These are phyloP conservation scores for Stagonosporopsis cucurbitacearum DNA, from an alignment of 2,329 filamentous ascomycete species.

Conservation along the genomic window DNA sequence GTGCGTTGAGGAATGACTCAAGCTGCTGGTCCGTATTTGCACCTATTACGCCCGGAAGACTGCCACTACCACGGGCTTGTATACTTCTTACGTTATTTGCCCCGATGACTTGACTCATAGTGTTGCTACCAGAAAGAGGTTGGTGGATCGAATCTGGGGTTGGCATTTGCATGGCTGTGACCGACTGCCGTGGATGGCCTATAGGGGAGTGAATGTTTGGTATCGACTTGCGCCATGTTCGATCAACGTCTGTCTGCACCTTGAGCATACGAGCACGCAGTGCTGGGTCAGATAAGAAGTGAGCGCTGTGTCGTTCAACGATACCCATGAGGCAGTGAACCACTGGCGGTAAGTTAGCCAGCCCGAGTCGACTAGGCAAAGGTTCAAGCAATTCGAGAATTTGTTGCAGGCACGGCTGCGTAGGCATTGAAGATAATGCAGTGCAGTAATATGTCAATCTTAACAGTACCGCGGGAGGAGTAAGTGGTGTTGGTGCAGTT, in stretches of 20 bases:
- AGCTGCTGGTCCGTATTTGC: slow-evolving; percentile 11
- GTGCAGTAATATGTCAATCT: slow-evolving; percentile 37
- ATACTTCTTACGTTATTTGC: background rate
- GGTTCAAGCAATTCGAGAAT: slow-evolving; percentile 36
- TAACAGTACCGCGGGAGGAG: slow-evolving; percentile 39
- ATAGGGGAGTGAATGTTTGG: slow-evolving; percentile 2
- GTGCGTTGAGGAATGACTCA: slow-evolving; percentile 6
- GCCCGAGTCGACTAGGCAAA: slow-evolving; percentile 31
- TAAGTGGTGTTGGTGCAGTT: slow-evolving; percentile 19
- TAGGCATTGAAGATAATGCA: slow-evolving; percentile 30
- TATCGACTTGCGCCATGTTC: slow-evolving; percentile 21
- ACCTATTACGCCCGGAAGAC: slow-evolving; percentile 20
- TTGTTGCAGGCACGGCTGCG: slow-evolving; percentile 25
- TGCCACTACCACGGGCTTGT: slow-evolving; percentile 15
- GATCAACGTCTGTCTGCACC: slow-evolving; percentile 21
- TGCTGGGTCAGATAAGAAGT: slow-evolving; percentile 21
- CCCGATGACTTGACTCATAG: slow-evolving; percentile 3
- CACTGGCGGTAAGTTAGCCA: slow-evolving; percentile 37
- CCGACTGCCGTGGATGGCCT: slow-evolving; percentile 8
- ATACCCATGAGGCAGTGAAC: slow-evolving; percentile 34
- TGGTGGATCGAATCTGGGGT: slow-evolving; percentile 31
- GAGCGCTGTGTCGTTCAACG: slow-evolving; percentile 24
- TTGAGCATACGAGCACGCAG: slow-evolving; percentile 28
- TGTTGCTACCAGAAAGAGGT: slow-evolving; percentile 11
- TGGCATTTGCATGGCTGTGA: slow-evolving; percentile 20